Conservation (phyloP, 768 basidiomycete species). For the Imleria badia region DNA sequence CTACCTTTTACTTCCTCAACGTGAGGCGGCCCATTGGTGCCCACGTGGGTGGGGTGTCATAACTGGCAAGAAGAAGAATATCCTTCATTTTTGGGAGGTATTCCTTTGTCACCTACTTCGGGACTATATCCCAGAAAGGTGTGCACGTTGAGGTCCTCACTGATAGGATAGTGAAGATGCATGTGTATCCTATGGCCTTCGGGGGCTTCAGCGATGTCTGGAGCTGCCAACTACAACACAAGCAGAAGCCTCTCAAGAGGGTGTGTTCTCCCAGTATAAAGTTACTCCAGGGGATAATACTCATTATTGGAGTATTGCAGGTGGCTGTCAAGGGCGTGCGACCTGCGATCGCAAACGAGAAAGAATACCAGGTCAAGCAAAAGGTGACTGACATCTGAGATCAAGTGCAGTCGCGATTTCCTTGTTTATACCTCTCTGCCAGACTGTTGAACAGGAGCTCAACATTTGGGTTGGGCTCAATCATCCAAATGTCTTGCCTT, state of each 20-base stretch:
- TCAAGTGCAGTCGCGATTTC: neutral
- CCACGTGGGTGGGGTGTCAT: neutral
- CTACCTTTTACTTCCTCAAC: no score
- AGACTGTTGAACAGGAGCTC: constrained; percentile 32
- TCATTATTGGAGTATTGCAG: constrained; percentile 3
- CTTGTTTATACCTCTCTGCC: neutral
- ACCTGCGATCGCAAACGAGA: neutral
- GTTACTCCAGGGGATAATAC: neutral
- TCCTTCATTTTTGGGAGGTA: neutral
- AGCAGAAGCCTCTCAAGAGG: neutral
- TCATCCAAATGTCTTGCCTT: constrained; percentile 32
- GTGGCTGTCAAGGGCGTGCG: constrained; percentile 31
- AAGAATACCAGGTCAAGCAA: constrained; percentile 11
- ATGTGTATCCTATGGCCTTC: constrained; percentile 23
- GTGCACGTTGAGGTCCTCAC: constrained; percentile 17
- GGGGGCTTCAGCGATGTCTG: constrained; percentile 34
- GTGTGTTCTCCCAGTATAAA: constrained; percentile 8
- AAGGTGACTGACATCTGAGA: constrained; percentile 4
- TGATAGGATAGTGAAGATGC: constrained; percentile 5
- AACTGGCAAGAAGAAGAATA: constrained; percentile 3
- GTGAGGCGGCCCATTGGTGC: neutral
- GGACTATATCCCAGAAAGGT: neutral
- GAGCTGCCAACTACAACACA: constrained; percentile 13
- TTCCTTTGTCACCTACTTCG: neutral
- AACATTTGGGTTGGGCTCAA: constrained; percentile 29